Evolutionary conservation across 768 basidiomycete species (phyloP), one percentile per base, ranked within the genome.

Genomic region (Leccinum truebloodii): DNA sequence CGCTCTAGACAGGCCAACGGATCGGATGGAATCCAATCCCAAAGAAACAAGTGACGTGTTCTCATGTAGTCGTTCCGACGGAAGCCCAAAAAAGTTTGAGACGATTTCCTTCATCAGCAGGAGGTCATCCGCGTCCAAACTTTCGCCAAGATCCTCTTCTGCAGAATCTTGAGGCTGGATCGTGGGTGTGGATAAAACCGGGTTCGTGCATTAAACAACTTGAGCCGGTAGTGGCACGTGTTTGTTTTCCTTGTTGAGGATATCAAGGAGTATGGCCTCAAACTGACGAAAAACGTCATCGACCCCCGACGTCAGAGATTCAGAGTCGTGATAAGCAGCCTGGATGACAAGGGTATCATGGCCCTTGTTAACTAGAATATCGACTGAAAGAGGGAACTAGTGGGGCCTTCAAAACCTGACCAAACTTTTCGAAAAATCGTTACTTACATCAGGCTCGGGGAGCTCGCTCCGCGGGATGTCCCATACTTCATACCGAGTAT

Each of bases 1-100:
- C 14, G 58, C 35, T 54, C 72, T 76, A 32, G 79, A 73, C 44
- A 82, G 67, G 3, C 80, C 79, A 9, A 82, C 76, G 1, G 81
- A 77, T 60, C 76, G 77, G 59, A 82, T 78, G 7, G 81, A 82
- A 61, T 82, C 81, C 32, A 82, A 64, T 8, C 81, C 81, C 55
- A 82, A 66, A 4, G 81, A 76, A 16, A 82, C 67, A 28, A 82
- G 73, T 4, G 81, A 81, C 10, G 71, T 70, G 13, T 50, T 48
- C 1, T 52, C 57, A 41, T 20, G 52, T 34, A 71, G 8, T 24
- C 7, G 60, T 46, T 71, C 65, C 6, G 32, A 35, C 22, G 65
- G 35, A 34, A 69, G 12, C 34, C 46, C 55, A 20, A 69, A 58
- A 53, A 69, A 69, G 13, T 54, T 39, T 9, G 70, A 71, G 30